Base-by-base conservation (phyloP, 768 basidiomycete species). In the Coprinellus micaceus region DNA sequence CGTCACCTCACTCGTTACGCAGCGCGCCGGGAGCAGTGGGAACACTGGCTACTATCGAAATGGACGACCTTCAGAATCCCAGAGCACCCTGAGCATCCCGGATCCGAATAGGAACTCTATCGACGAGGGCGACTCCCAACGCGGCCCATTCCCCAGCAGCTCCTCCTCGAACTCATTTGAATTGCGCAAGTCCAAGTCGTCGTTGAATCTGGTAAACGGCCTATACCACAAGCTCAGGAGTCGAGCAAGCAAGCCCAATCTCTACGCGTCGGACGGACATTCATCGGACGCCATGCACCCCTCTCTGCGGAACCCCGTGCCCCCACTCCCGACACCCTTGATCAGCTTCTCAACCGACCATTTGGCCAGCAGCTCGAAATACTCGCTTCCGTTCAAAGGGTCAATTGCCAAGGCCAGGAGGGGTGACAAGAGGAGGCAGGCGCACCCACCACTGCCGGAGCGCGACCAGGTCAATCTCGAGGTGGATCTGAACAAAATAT, bases 121-220 rank as follows among this genome's bases (percentile, higher is more conserved):
- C 24, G 73, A 73, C 37, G 67, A 68, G 55, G 62, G 57, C 40
- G 65, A 61, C 17, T 65, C 67, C 13, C 63, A 64, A 44, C 65
- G 56, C 36, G 58, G 61, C 3, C 53, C 67, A 11, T 61, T 58
- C 22, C 59, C 66, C 40, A 71, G 68, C 51, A 65, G 64, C n/a
- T 66, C 70, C 2, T 64, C 66, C 9, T 63, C 70, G 4, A 59
- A 67, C 54, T 68, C 69, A 4, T 66, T 61, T 11, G 73, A 77
- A 52, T 64, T 75, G 7, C 78, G 78, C 50, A 84, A 76, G 67
- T 66, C 73, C 30, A 85, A 81, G 67, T 72, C 78, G 9, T 80
- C 79, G 4, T 50, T 63, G 17, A 62, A 21, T 10, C 47, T 55
- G 19, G 33, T n/a, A n/a, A n/a, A 26, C 24, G 41, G 44, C 15